Conservation (phyloP, 768 basidiomycete species). For the Plicaturopsis crispa region DNA sequence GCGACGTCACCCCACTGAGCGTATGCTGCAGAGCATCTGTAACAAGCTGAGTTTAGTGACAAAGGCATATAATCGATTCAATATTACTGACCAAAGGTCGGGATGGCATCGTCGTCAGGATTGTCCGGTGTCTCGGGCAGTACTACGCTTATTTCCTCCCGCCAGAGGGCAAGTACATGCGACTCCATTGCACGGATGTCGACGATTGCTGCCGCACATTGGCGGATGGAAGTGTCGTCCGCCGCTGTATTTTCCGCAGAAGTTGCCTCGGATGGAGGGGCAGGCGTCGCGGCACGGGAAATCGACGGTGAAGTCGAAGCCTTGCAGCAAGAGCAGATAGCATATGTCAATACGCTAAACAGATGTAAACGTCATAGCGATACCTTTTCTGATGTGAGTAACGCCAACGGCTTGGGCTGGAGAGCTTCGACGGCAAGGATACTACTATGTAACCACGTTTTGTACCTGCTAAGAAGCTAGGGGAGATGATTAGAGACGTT, state of each 20-base stretch:
- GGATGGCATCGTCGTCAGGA: slow-evolving; percentile 23
- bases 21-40: slow-evolving; percentile 51
- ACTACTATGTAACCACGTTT: slow-evolving; percentile 62
- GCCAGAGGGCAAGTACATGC: slow-evolving; percentile 55
- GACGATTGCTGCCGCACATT: slow-evolving; percentile 57
- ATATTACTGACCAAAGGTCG: slow-evolving; percentile 51
- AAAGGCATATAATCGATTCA: slow-evolving; percentile 1
- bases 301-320: slow-evolving; percentile 17
- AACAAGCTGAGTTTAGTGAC: no score
- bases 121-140: slow-evolving; percentile 37
- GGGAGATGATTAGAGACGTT: neutral
- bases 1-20: slow-evolving; percentile 37
- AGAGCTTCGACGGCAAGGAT: slow-evolving; percentile 37
- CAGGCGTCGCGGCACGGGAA: slow-evolving; percentile 48
- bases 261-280: slow-evolving; percentile 35
- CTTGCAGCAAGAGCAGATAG: slow-evolving; percentile 7
- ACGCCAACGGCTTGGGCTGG: slow-evolving; percentile 25
- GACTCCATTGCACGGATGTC: slow-evolving; percentile 58
- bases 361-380: neutral
- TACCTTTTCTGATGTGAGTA: slow-evolving; percentile 16
- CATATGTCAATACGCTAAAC: neutral
- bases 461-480: slow-evolving; percentile 77
- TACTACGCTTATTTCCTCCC: slow-evolving; percentile 54
- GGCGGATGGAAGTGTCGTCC: slow-evolving; percentile 60
- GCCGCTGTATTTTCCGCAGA: slow-evolving; percentile 46